phyloP scores from a whole-genome alignment of 768 basidiomycete species.

The Rhizopogon salebrosus region DNA sequence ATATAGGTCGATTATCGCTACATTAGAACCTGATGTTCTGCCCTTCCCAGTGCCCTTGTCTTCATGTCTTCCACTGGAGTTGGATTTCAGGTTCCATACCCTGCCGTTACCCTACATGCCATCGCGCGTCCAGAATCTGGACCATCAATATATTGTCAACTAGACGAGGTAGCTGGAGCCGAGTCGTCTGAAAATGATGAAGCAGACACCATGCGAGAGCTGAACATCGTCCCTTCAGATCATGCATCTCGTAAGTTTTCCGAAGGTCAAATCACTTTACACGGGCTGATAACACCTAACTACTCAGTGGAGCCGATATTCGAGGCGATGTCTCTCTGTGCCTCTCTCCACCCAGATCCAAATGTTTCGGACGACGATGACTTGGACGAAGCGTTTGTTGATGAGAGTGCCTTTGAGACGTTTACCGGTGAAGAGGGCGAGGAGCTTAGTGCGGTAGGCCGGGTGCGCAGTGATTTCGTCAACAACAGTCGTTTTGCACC shows the following conservation, averaged over 20 bases:
- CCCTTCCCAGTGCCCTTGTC: conserved; percentile 53
- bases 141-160: conserved; percentile 88
- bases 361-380: conserved; percentile 37
- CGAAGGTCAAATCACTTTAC: background rate
- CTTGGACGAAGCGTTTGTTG: conserved; percentile 52
- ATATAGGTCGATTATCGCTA: background rate
- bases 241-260: conserved; percentile 50
- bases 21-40: conserved; percentile 2
- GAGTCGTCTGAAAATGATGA: conserved; percentile 32
- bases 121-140: conserved; percentile 65
- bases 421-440: conserved; percentile 56
- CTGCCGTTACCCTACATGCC: conserved; percentile 89
- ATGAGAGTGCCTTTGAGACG: conserved; percentile 39
- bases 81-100: conserved; percentile 85
- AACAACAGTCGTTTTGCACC: conserved; percentile 75
- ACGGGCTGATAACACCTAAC: conserved; percentile 1
- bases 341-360: conserved; percentile 78
- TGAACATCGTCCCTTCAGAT: conserved; percentile 67
- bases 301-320: conserved; percentile 76
- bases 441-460: conserved; percentile 82
- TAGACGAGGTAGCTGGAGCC: conserved; percentile 59
- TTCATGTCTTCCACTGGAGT: conserved; percentile 67
- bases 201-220: conserved; percentile 65
- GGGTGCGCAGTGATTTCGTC: conserved; percentile 89
- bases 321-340: conserved; percentile 79